Conservation (phyloP, 2,329 filamentous ascomycete species). For the Botryotinia globosa region DNA sequence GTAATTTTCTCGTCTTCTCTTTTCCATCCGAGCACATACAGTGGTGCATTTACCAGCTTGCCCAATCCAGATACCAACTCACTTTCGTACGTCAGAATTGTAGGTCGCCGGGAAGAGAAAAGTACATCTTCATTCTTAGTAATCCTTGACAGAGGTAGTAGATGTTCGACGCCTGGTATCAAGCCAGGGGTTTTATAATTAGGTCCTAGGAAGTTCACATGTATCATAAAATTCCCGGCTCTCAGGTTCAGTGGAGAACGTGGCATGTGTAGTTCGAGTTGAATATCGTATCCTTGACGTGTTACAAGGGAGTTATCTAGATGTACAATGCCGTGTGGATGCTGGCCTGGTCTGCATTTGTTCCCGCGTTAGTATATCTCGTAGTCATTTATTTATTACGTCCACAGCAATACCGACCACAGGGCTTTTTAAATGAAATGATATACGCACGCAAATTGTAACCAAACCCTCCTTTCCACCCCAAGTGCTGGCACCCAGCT, state of each 20-base stretch:
- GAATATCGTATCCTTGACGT: constrained; percentile 81
- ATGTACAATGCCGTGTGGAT: constrained; percentile 37
- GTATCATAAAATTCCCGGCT: constrained; percentile 93
- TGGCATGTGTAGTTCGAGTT: constrained; percentile 71
- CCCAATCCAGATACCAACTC: constrained; percentile 61
- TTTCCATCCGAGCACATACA: constrained; percentile 65
- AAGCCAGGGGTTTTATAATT: constrained; percentile 40
- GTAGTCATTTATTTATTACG: neutral
- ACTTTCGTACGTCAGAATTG: constrained; percentile 75
- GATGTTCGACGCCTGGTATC: constrained; percentile 29
- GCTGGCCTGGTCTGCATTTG: constrained; percentile 40
- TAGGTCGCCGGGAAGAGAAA: constrained; percentile 67
- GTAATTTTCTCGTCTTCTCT: constrained; percentile 61
- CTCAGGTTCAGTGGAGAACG: constrained; percentile 72
- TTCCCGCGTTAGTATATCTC: neutral
- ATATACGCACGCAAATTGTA: constrained; percentile 58
- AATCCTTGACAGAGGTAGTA: constrained; percentile 8
- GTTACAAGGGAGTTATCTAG: constrained; percentile 54
- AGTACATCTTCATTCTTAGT: constrained; percentile 42
- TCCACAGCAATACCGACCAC: neutral
- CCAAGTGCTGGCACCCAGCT: constrained; percentile 65
- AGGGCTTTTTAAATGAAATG: neutral
- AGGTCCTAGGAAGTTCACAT: constrained; percentile 63
- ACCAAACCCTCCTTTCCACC: constrained; percentile 58
- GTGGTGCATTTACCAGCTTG: constrained; percentile 61